Base-by-base conservation (phyloP, 2,329 filamentous ascomycete genomes). In the Epichloe sp. region DNA sequence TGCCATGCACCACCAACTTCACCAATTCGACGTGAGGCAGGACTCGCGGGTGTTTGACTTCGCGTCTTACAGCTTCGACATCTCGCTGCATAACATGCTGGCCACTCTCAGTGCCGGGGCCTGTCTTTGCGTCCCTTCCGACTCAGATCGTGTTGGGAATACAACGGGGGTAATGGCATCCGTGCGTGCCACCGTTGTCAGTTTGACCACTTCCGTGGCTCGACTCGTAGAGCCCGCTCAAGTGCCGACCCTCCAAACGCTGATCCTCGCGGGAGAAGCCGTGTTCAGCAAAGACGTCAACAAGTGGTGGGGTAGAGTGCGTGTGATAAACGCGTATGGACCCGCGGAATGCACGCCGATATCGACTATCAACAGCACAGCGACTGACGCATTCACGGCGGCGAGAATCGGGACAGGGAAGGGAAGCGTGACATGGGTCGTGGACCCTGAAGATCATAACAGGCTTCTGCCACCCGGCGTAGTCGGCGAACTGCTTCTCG, bases 401-500 rank as follows among this genome's bases (percentile, higher is more conserved):
- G 26, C 26, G 26, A 31, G 26, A 31, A 31, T 31, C 26, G 26
- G 26, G 26, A 31, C 26, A 31, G 26, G 26, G 8, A 6, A 31
- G 26, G 26, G 26, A 10, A 31, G 7, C 26, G 26, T 31, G 26
- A 31, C 26, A 31, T 31, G 8, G 26, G 26, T 31, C 26, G 26
- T 31, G 26, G 26, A 31, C 26, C 8, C 26, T 31, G 7, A 8
- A 31, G 26, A 31, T 31, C 26, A 10, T 31, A 31, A 31, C 26
- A 31, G 7, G 26, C 26, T 31, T 31, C 26, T 31, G 26, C 7
- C 26, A 3, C 26, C 26, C 3, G 26, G 26, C 26, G 26, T 45
- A 3, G 38, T 59, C 2, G 63, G 61, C 4, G 63, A 65, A 46
- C 50, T 63, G 3, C 19, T 62, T 1, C 48, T 64, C 11, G 59